These are phyloP conservation scores for Suhomyces faveliae DNA, from an alignment of 805 yeast species.

Conservation along the genomic window DNA sequence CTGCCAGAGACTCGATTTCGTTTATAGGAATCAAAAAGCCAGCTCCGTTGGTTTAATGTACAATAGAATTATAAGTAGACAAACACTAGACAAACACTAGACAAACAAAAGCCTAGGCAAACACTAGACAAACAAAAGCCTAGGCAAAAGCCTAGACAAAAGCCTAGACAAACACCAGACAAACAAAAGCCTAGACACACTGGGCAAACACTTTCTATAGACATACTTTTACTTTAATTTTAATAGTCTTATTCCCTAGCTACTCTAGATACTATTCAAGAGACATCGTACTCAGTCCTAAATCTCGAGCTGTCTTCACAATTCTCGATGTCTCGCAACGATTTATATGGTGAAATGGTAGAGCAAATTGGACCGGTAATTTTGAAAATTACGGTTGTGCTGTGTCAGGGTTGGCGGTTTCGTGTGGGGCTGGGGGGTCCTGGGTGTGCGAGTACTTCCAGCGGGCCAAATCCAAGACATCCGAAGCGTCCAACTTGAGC, in stretches of 20 bases:
- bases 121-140: not conserved
- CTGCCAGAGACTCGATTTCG: slow-evolving; percentile 61
- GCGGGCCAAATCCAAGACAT: slow-evolving; percentile 43
- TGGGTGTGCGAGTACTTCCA: slow-evolving; percentile 36
- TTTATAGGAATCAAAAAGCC: slow-evolving; percentile 39
- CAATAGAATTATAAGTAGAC: not conserved
- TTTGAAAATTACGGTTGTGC: no score
- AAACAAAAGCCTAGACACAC: not conserved
- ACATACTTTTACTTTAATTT: no score
- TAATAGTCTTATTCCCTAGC: no score
- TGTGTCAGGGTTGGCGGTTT: no score
- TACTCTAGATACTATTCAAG: no score
- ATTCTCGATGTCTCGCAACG: no score
- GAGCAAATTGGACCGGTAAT: no score
- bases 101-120: no score
- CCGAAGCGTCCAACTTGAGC: slow-evolving; percentile 23
- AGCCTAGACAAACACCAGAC: not conserved
- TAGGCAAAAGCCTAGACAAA: not conserved
- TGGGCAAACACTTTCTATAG: slow-evolving; percentile 17
- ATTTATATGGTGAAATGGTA: no score
- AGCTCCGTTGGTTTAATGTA: not conserved
- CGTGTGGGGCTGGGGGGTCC: no score
- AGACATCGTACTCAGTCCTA: no score
- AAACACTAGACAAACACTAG: not conserved
- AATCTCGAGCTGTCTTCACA: no score